Base-by-base conservation (phyloP, 225 moss, liverwort and hornwort genomes). In the Marchantia polymorpha region DNA sequence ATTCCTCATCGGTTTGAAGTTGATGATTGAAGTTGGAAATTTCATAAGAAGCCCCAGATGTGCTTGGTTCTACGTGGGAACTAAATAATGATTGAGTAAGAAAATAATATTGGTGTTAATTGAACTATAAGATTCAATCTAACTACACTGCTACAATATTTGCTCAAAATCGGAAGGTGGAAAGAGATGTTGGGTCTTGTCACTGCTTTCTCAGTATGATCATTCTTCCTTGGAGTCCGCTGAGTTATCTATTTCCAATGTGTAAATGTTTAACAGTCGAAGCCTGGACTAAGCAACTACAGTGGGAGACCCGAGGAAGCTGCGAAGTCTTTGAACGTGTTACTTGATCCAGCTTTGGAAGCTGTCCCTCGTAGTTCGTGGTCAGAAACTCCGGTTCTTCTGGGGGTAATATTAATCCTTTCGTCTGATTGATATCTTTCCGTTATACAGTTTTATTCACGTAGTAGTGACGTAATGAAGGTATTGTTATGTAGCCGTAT, bases 231-330 rank as follows among this genome's bases (percentile, higher is more conserved):
- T 59, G 76, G 39, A 39, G 3, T 39, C 39, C 39, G 39, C 39
- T 39, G 39, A 39, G 39, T 27, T 77, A 64, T 30, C 13, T 67
- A 0, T 88, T 80, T 86, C 83, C 70, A 83, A 90, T 51, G 88
- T 91, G 29, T 79, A 80, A 83, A 90, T 51, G 88, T 91, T 29
- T 79, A 80, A 52, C 92, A 96, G 90, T 80, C 82, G 77, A 91
- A 92, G 77, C 94, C 94, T 14, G 96, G 96, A 78, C 83, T 96
- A 79, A 96, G 96, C 89, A 91, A 91, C 11, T 96, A 85, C 86
- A 90, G 91, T 53, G 79, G 80, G 63, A 83, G 86, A 85, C 96
- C 96, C 26, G 91, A 82, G 81, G 86, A 48, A 63, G 96, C 91
- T 76, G 96, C 96, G 47, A 81, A 92, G 81, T 96, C 94, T 52